A percentile compares a stretch with the other conserved stretches of the same genome.
Conservation (phyloP, 2,329 filamentous ascomycete genomes). For the Apiospora sp. region DNA sequence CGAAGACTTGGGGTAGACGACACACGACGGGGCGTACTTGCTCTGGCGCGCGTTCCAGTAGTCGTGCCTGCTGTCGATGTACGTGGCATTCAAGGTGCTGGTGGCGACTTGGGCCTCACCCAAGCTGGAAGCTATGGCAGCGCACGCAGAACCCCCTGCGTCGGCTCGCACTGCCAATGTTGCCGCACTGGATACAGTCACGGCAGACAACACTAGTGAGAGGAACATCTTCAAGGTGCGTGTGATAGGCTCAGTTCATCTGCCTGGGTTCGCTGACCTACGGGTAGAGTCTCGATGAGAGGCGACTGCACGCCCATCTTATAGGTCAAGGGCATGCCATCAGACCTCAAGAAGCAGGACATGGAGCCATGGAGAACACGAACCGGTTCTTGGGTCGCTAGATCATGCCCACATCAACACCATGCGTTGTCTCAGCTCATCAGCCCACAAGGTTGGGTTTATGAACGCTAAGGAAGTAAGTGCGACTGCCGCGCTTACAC, state of each 20-base stretch:
- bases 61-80: slow-evolving; percentile 33
- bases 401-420: not conserved
- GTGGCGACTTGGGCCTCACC: slow-evolving; percentile 28
- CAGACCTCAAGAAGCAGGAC: not conserved
- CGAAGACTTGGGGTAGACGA: slow-evolving; percentile 37
- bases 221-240: not conserved
- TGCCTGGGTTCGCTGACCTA: not conserved
- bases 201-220: not conserved
- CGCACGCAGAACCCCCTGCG: not conserved
- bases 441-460: not conserved
- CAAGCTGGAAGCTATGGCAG: slow-evolving; percentile 13
- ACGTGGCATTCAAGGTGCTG: slow-evolving; percentile 31
- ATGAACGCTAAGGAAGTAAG: not conserved
- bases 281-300: not conserved
- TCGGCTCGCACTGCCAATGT: slow-evolving; percentile 3
- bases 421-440: not conserved
- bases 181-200: not conserved
- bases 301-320: not conserved
- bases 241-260: not conserved
- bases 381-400: not conserved
- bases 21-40: slow-evolving; percentile 37
- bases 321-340: not conserved
- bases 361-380: not conserved
- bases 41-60: slow-evolving; percentile 40
- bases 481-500: not conserved